Evolutionary conservation across 1,284 basidiomycete species (phyloP), one percentile per base, ranked within the genome.

Genomic region (Ceratobasidium theobromae): DNA sequence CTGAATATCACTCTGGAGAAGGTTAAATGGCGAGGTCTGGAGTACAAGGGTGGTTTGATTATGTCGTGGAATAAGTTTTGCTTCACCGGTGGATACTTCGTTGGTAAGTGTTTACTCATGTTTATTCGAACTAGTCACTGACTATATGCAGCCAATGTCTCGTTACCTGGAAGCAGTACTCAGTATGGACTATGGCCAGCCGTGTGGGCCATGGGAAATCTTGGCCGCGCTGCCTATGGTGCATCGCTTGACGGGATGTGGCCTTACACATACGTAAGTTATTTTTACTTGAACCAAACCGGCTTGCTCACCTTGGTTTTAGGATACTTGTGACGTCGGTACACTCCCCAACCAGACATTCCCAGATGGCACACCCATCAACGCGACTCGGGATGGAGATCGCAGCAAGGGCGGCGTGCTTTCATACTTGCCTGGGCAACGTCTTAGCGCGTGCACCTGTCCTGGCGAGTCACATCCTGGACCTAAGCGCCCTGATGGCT

Each of bases 41-140:
- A 91, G 72, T 96, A 88, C 74, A 72, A 73, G 28, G 69, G 70
- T 53, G 71, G 67, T 28, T 60, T 72, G 66, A 77, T 92, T 72
- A 79, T 86, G 27, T 83, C 82, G 9, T 93, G 92, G 92, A 94
- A 94, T 76, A 93, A 97, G 76, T 91, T 98, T 73, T 98, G 95
- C 77, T 98, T 98, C 78, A 94, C 90, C 0, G 92, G 93, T 35
- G 91, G 91, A 23, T 78, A 91, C 67, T 77, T 93, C 51, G 83
- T 88, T 28, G 68, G 71, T 72, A 30, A 74, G 69, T 75, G 71
- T 43, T 71, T 70, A 2, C 68, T n/a, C n/a, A n/a, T n/a, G n/a
- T 72, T 54, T 74, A 74, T 66, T 52, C 18, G 8, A 8, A 9
- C 41, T 57, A 41, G 30, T 40, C 33, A 28, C 23, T 30, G 33